Percentiles rank a stretch among this genome's conserved stretches.
Evolutionary conservation across 441 rosid species (phyloP).

Genomic region (Aquilaria agallochum): DNA sequence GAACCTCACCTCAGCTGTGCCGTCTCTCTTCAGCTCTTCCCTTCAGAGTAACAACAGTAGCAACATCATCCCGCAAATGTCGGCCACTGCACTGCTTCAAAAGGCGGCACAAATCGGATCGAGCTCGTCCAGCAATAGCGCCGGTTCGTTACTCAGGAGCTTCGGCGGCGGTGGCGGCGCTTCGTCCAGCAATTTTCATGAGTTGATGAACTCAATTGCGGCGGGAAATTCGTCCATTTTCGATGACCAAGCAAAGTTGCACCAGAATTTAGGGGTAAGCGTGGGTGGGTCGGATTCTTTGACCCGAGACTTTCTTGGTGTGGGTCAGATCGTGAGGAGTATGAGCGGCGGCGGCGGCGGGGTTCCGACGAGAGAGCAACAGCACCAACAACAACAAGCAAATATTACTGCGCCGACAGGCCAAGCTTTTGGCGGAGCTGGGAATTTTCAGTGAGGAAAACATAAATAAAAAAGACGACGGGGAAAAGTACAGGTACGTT

Average conservation of each 20-base stretch:
- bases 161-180: constrained; percentile 21
- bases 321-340: constrained; percentile 61
- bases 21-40: constrained; percentile 42
- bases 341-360: constrained; percentile 47
- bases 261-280: constrained; percentile 21
- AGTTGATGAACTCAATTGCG: constrained; percentile 41
- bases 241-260: constrained; percentile 32
- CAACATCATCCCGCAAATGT: constrained; percentile 32
- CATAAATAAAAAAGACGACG: constrained; percentile 8
- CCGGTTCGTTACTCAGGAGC: constrained; percentile 41
- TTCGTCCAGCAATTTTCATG: constrained; percentile 29
- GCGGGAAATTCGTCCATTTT: constrained; percentile 38
- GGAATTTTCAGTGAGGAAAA: constrained; percentile 42
- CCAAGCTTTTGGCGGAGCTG: constrained; percentile 49
- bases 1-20: constrained; percentile 31
- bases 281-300: constrained; percentile 49
- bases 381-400: constrained; percentile 28
- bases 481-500: constrained; percentile 30
- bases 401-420: constrained; percentile 42
- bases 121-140: constrained; percentile 33
- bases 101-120: constrained; percentile 63
- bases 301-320: constrained; percentile 79
- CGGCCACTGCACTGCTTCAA: constrained; percentile 58
- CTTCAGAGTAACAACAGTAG: constrained; percentile 24
- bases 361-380: constrained; percentile 41